Conservation (phyloP, 140 eudicot species). For the Bidens hawaiensis region DNA sequence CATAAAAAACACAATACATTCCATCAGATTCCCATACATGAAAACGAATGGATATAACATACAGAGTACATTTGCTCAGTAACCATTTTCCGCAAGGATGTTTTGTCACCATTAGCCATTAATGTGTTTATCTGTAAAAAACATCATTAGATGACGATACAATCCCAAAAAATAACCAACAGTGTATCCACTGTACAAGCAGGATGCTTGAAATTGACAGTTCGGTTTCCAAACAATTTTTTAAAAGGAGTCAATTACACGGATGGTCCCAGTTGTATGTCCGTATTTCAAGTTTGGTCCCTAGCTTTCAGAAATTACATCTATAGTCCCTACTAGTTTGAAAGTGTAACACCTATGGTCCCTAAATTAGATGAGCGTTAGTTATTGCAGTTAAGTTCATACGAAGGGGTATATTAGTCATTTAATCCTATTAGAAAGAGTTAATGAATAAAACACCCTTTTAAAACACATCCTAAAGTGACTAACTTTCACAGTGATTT, state of each 20-base stretch:
- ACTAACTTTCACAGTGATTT: background rate
- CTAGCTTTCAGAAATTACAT: no score
- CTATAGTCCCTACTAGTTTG: no score
- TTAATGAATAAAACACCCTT: no score
- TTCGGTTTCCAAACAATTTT: background rate
- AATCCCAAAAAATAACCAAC: background rate
- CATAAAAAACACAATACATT: constrained; percentile 3
- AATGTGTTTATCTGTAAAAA: constrained; percentile 63
- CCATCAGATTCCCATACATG: constrained; percentile 7
- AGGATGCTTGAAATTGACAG: background rate
- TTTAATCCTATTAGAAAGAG: no score
- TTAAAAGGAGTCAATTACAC: background rate
- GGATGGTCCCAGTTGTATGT: no score
- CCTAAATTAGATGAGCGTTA: no score
- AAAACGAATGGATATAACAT: constrained; percentile 18
- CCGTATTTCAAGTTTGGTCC: no score
- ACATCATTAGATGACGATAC: constrained; percentile 10
- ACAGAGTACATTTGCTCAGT: constrained; percentile 95
- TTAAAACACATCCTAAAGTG: constrained; percentile 3
- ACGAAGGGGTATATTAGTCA: no score
- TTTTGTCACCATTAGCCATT: constrained; percentile 80
- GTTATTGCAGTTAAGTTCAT: no score
- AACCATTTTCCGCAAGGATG: constrained; percentile 67
- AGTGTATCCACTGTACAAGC: background rate
- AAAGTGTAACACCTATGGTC: no score